A percentile compares a stretch with the other conserved stretches of the same genome.
Evolutionary conservation across 202 grass and related monocot species (phyloP).

Genomic region (Eragrostis tef): DNA sequence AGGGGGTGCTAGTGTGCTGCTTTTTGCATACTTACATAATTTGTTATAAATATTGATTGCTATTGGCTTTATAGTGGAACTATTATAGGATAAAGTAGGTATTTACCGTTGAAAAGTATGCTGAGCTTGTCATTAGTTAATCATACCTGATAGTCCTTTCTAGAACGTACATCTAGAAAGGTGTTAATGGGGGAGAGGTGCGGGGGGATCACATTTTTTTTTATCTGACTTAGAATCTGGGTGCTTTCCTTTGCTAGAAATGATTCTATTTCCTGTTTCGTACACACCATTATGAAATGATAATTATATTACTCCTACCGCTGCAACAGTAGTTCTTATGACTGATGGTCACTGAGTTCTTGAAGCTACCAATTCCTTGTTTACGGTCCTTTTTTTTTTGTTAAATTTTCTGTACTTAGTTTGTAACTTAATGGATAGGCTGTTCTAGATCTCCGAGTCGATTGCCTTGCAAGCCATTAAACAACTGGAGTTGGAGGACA

Average conservation of each 20-base stretch:
- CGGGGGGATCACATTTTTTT: neutral
- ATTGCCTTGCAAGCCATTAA: constrained; percentile 74
- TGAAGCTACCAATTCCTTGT: neutral
- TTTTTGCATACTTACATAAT: neutral
- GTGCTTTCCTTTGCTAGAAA: neutral
- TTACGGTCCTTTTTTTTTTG: neutral
- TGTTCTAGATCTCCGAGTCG: constrained; percentile 85
- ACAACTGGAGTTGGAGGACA: constrained; percentile 67
- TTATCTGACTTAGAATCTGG: neutral
- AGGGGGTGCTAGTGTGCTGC: neutral
- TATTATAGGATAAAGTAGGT: constrained; percentile 16
- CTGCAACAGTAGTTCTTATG: constrained; percentile 3
- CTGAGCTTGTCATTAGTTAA: neutral
- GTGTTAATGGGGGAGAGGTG: neutral
- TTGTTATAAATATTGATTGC: constrained; percentile 24
- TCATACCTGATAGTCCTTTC: neutral
- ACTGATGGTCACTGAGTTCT: neutral
- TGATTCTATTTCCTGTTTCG: neutral
- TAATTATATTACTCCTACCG: neutral
- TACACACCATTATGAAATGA: neutral
- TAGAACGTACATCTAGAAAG: neutral
- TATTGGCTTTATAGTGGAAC: neutral
- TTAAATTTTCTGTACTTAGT: constrained; percentile 43
- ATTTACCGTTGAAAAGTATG: constrained; percentile 18
- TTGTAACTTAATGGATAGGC: constrained; percentile 71